A percentile compares a stretch with the other conserved stretches of the same genome.
These are phyloP conservation scores for Sindora glabra DNA, from an alignment of 306 rosid genomes.

Conservation along the genomic window DNA sequence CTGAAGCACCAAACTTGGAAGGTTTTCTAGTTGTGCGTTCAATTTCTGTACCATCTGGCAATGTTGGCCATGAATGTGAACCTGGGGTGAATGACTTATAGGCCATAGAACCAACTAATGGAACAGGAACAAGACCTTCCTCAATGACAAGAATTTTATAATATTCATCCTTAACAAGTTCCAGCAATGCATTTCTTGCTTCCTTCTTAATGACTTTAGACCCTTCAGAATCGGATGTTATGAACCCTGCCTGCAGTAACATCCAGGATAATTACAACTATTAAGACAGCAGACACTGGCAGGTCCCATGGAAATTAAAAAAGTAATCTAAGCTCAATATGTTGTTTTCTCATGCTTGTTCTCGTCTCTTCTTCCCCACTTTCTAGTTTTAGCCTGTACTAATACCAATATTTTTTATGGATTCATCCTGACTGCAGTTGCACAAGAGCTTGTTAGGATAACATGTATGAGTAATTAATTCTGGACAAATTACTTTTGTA, in stretches of 20 bases:
- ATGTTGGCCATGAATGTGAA: slow-evolving; percentile 51
- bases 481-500: too few relatives aligned
- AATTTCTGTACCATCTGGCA: slow-evolving; percentile 80
- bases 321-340: slow-evolving; percentile 4
- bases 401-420: too few relatives aligned
- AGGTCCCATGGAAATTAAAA: slow-evolving; percentile 10
- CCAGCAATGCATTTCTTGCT: slow-evolving; percentile 78
- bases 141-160: slow-evolving; percentile 71
- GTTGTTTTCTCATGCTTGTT: too few relatives aligned
- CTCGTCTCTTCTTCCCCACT: too few relatives aligned
- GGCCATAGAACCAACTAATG: slow-evolving; percentile 67
- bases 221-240: slow-evolving; percentile 37
- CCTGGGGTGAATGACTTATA: slow-evolving; percentile 67
- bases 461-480: too few relatives aligned
- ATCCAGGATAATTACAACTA: slow-evolving; percentile 11
- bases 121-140: slow-evolving; percentile 88
- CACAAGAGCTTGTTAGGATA: too few relatives aligned
- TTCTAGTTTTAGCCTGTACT: too few relatives aligned
- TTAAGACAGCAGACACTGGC: neutral
- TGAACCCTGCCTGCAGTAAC: slow-evolving; percentile 52
- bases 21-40: slow-evolving; percentile 47
- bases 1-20: slow-evolving; percentile 77
- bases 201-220: slow-evolving; percentile 61
- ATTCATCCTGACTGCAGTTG: neutral
- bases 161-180: slow-evolving; percentile 60